phyloP scores from a whole-genome alignment of 768 basidiomycete genomes.

The Pholiota molesta region DNA sequence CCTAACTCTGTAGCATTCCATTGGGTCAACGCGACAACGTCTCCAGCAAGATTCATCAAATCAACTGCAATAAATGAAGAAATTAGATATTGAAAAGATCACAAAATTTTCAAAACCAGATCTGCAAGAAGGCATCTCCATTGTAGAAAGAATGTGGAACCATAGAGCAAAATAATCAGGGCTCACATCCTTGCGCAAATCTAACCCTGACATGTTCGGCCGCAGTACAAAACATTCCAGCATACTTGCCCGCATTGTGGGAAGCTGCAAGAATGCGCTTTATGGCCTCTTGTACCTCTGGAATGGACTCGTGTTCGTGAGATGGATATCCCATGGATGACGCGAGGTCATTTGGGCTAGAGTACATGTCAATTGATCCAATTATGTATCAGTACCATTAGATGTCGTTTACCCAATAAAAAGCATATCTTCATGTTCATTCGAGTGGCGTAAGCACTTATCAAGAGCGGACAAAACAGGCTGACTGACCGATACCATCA shows the following conservation, averaged over 20 bases:
- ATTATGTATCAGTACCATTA: background rate
- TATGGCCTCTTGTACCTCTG: constrained; percentile 23
- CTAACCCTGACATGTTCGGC: constrained; percentile 19
- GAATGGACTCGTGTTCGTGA: constrained; percentile 21
- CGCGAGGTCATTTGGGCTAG: constrained; percentile 24
- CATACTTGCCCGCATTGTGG: constrained; percentile 23
- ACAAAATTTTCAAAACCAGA: no score
- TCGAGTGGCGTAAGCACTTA: background rate
- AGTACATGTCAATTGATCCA: background rate
- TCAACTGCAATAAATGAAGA: constrained; percentile 14
- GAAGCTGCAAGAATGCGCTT: constrained; percentile 19
- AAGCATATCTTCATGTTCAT: constrained; percentile 14
- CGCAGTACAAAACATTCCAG: constrained; percentile 25
- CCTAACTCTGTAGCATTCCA: constrained; percentile 21
- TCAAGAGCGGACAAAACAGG: background rate
- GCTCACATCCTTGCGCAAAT: constrained; percentile 23
- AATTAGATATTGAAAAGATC: no score
- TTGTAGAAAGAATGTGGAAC: no score
- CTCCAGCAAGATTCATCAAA: constrained; percentile 25
- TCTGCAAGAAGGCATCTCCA: no score
- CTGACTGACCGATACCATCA: constrained; percentile 18
- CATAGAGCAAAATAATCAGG: background rate
- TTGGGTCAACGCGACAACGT: constrained; percentile 20
- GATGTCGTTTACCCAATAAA: constrained; percentile 17
- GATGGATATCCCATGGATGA: constrained; percentile 22